A percentile compares a stretch with the other conserved stretches of the same genome.
phyloP scores from a whole-genome alignment of 495 filamentous ascomycete genomes.

The Penicillium argentinense region DNA sequence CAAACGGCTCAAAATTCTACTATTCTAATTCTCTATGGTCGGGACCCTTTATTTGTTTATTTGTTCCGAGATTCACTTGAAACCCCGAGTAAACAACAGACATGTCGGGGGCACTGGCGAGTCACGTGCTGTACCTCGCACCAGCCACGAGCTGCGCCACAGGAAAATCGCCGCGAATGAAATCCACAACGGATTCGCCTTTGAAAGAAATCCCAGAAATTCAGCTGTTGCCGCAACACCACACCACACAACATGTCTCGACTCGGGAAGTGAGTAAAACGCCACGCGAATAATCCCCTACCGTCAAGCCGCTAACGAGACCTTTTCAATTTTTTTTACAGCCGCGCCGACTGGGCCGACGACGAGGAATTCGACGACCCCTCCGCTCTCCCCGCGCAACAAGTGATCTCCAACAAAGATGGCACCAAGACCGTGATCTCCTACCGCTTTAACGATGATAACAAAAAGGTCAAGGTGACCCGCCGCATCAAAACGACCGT shows the following conservation, averaged over 20 bases:
- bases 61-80: too few species aligned
- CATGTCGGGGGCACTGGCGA: background rate
- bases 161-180: slow-evolving; percentile 37
- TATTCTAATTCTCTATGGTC: too few species aligned
- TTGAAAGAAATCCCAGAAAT: slow-evolving; percentile 48
- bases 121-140: slow-evolving; percentile 36
- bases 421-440: slow-evolving; percentile 93
- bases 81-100: too few species aligned
- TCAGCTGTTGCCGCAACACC: slow-evolving; percentile 33
- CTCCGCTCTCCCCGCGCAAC: slow-evolving; percentile 75
- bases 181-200: slow-evolving; percentile 53
- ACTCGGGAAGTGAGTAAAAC: slow-evolving; percentile 46
- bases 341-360: slow-evolving; percentile 90
- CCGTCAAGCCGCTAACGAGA: slow-evolving; percentile 15
- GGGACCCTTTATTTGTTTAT: too few species aligned
- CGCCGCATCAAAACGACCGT: slow-evolving; percentile 89
- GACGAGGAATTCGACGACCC: slow-evolving; percentile 89
- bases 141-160: slow-evolving; percentile 44
- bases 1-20: too few species aligned
- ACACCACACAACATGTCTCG: slow-evolving; percentile 46
- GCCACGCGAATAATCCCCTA: background rate
- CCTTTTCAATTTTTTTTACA: slow-evolving; percentile 34
- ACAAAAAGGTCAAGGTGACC: slow-evolving; percentile 94
- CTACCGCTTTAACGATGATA: slow-evolving; percentile 86
- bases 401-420: slow-evolving; percentile 92